These are phyloP conservation scores for Fusarium paranaense DNA, from an alignment of 2,329 filamentous ascomycete species.

Conservation along the genomic window DNA sequence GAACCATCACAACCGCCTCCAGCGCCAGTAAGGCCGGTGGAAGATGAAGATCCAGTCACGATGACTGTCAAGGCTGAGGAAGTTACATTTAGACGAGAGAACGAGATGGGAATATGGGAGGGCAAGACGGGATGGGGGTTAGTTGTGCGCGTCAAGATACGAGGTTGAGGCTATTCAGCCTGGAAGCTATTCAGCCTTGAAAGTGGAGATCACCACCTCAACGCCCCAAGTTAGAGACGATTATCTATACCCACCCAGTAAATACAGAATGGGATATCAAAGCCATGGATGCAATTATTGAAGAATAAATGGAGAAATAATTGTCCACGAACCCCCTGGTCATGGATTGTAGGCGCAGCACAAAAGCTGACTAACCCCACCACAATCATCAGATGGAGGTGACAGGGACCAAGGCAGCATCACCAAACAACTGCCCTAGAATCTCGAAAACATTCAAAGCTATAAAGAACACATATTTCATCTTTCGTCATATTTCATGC, in stretches of 20 bases:
- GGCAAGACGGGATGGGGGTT: constrained; percentile 63
- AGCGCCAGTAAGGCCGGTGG: neutral
- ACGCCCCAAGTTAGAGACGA: neutral
- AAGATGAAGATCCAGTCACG: constrained; percentile 42
- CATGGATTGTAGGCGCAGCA: neutral
- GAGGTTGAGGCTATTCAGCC: constrained; percentile 12
- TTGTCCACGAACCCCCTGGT: neutral
- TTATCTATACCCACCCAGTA: neutral
- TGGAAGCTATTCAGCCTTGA: constrained; percentile 5
- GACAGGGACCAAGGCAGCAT: neutral
- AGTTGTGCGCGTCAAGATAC: constrained; percentile 54
- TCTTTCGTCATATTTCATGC: neutral
- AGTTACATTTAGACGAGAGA: constrained; percentile 63
- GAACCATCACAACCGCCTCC: constrained; percentile 28
- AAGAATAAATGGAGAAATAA: neutral
- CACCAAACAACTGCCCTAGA: neutral
- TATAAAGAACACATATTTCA: neutral
- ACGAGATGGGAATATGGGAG: constrained; percentile 64
- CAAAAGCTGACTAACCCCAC: neutral
- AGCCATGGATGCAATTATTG: neutral
- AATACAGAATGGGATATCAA: neutral
- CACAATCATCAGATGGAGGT: neutral
- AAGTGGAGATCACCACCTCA: neutral
- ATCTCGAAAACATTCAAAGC: neutral
- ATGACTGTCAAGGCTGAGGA: constrained; percentile 60